Evolutionary conservation across 208 protist species (phyloP).

Genomic region (Acanthamoeba divionensis): DNA sequence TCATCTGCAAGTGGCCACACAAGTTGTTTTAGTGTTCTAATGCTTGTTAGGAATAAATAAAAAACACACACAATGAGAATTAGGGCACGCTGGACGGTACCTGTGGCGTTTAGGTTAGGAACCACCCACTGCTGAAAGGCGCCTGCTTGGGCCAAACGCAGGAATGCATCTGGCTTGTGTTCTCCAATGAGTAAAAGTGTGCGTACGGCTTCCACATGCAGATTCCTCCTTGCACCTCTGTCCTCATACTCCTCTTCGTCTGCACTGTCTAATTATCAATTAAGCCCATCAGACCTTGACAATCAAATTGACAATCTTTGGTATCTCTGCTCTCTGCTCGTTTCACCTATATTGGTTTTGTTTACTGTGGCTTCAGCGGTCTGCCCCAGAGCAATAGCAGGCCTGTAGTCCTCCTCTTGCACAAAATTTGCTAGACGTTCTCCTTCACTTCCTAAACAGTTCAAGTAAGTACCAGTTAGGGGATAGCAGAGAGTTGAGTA

Average conservation of each 20-base stretch:
- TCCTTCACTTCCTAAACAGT: too few species aligned
- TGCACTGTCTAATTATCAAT: background rate
- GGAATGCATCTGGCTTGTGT: background rate
- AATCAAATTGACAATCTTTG: background rate
- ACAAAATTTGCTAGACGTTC: too few species aligned
- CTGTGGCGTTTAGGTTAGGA: background rate
- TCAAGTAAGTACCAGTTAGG: too few species aligned
- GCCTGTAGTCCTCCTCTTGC: too few species aligned
- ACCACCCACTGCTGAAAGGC: background rate
- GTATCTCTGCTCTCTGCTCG: background rate
- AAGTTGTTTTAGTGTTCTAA: background rate
- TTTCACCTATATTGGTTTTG: background rate
- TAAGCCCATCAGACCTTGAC: too few species aligned
- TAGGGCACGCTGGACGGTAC: background rate
- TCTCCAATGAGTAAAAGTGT: background rate
- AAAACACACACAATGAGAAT: background rate
- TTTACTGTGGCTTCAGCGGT: background rate
- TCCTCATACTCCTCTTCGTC: background rate
- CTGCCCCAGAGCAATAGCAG: background rate
- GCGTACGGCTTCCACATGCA: background rate
- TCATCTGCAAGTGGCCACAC: background rate
- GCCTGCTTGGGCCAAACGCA: background rate
- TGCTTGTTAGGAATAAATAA: background rate
- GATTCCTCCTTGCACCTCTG: background rate
- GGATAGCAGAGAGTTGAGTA: too few species aligned